phyloP scores from a whole-genome alignment of 208 protist species.

The Zelonia costaricensis region DNA sequence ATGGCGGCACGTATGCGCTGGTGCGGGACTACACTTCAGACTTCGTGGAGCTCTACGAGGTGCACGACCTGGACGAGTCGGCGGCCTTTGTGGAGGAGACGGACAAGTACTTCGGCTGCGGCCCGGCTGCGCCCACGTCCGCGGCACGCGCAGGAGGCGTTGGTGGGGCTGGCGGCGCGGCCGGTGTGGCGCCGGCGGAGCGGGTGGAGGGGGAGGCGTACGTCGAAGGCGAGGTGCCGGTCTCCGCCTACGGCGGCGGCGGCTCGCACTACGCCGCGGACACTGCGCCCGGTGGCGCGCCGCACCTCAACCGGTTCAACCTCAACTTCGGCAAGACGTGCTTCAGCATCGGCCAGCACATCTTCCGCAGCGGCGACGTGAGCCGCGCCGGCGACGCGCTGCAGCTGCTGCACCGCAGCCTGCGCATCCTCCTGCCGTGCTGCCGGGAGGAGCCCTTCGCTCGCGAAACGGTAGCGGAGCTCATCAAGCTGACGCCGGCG shows the following conservation, averaged over 20 bases:
- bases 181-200: neutral
- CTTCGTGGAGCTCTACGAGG: slow-evolving; percentile 72
- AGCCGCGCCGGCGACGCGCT: slow-evolving; percentile 51
- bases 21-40: slow-evolving; percentile 53
- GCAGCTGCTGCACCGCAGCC: slow-evolving; percentile 56
- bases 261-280: too few species aligned
- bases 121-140: neutral
- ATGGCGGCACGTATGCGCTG: slow-evolving; percentile 69
- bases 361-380: slow-evolving; percentile 41
- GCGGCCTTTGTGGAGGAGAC: slow-evolving; percentile 23
- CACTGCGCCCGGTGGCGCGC: too few species aligned
- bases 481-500: slow-evolving; percentile 48
- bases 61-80: slow-evolving; percentile 35
- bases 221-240: neutral
- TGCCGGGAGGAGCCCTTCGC: slow-evolving; percentile 19
- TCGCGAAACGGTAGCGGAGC: slow-evolving; percentile 29
- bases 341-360: slow-evolving; percentile 64
- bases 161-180: neutral
- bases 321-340: slow-evolving; percentile 71
- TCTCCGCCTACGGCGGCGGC: slow-evolving; percentile 3
- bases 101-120: slow-evolving; percentile 13
- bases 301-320: slow-evolving; percentile 31
- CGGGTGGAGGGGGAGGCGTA: neutral
- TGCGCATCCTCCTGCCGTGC: slow-evolving; percentile 54
- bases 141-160: neutral